These are phyloP conservation scores for Rosa chinensis DNA, from an alignment of 306 rosid genomes.

Conservation along the genomic window DNA sequence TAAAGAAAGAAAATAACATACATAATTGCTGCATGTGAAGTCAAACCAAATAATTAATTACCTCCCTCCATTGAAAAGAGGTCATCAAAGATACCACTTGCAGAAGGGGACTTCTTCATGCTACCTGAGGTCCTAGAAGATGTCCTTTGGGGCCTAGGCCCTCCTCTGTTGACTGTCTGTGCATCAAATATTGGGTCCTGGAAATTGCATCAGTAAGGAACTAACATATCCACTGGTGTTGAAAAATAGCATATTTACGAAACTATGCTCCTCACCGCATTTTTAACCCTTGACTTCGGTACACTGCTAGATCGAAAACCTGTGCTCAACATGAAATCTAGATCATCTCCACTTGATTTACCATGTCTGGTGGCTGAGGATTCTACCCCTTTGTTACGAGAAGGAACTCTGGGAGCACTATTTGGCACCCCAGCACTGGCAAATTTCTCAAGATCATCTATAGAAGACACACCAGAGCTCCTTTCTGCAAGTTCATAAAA, in stretches of 20 bases:
- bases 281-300: conserved; percentile 69
- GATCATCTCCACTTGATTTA: conserved; percentile 48
- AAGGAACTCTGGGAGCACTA: conserved; percentile 34
- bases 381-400: conserved; percentile 28
- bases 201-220: conserved; percentile 31
- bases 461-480: conserved; percentile 45
- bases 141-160: conserved; percentile 38
- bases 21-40: conserved; percentile 13
- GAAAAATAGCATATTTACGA: conserved; percentile 20
- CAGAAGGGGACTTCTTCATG: conserved; percentile 58
- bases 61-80: conserved; percentile 70
- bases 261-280: conserved; percentile 47
- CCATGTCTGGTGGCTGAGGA: conserved; percentile 36
- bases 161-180: conserved; percentile 37
- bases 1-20: not conserved
- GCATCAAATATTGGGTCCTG: conserved; percentile 63
- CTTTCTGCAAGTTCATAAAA: conserved; percentile 43
- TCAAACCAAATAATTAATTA: conserved; percentile 33
- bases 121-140: conserved; percentile 46
- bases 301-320: conserved; percentile 72
- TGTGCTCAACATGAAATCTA: conserved; percentile 55
- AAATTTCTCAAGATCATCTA: conserved; percentile 87
- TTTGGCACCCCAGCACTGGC: conserved; percentile 52
- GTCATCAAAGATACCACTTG: conserved; percentile 52
- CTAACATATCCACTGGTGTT: conserved; percentile 22